Percentiles rank a stretch among this genome's conserved stretches.
Evolutionary conservation across 1,139 yeast species (phyloP).

Genomic region (Geotrichum cucujoidarum): DNA sequence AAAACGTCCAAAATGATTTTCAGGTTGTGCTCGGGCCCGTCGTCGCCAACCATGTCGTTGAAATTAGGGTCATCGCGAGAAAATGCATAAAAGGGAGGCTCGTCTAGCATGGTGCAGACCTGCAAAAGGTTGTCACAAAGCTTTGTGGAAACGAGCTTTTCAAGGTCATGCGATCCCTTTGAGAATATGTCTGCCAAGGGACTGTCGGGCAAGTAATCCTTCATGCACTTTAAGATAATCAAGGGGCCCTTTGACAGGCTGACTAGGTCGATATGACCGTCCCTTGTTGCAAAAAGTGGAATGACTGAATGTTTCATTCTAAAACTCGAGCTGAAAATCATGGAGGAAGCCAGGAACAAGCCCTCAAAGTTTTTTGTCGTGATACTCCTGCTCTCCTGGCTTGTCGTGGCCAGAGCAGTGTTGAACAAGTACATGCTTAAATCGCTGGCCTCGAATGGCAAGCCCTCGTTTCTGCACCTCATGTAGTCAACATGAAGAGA

Average conservation of each 20-base stretch:
- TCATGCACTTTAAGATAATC: constrained; percentile 4
- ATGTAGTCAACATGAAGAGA: constrained; percentile 5
- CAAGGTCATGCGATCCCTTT: not conserved
- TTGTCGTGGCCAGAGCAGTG: constrained; percentile 1
- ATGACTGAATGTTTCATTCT: constrained; percentile 1
- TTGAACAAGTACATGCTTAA: constrained; percentile 3
- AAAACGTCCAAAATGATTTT: not conserved
- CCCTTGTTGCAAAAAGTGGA: not conserved
- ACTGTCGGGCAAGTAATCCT: not conserved
- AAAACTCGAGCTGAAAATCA: constrained; percentile 2
- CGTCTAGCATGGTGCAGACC: constrained; percentile 8
- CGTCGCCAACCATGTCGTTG: not conserved
- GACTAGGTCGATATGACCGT: constrained; percentile 5
- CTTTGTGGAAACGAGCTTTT: constrained; percentile 1
- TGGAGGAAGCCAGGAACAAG: constrained; percentile 8
- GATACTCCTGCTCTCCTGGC: constrained; percentile 1
- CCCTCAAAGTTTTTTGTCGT: constrained; percentile 11
- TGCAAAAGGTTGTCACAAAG: constrained; percentile 9
- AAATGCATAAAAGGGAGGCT: not conserved
- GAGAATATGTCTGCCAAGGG: constrained; percentile 1
- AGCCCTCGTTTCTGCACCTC: not conserved
- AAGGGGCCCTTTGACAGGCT: constrained; percentile 11
- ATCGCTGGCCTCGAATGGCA: constrained; percentile 8
- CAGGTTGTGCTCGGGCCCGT: not conserved
- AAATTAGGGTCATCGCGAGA: not conserved